Percentiles rank a stretch among this genome's conserved stretches.
Evolutionary conservation across 495 filamentous ascomycete genomes (phyloP).

Genomic region (Chaetomium fimeti): DNA sequence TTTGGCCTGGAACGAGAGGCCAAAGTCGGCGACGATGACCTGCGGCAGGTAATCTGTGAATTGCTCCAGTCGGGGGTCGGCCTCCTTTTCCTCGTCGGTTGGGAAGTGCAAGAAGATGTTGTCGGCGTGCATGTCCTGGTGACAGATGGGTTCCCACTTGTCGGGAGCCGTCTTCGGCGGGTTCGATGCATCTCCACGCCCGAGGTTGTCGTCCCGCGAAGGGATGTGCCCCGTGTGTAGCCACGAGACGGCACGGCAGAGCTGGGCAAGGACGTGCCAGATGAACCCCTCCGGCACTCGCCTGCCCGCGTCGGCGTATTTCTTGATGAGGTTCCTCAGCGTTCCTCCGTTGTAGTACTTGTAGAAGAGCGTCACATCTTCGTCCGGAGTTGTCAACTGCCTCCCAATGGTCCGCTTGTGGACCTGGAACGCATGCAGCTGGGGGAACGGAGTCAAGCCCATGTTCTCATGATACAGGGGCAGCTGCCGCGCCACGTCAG

Average conservation of each 20-base stretch:
- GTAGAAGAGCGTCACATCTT: constrained; percentile 15
- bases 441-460: not conserved
- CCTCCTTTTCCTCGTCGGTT: constrained; percentile 14
- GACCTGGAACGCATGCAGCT: constrained; percentile 19
- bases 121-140: constrained; percentile 2
- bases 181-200: no score
- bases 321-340: not conserved
- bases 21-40: constrained; percentile 17
- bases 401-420: not conserved
- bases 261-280: constrained; percentile 27
- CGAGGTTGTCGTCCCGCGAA: not conserved
- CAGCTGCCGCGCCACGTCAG: constrained; percentile 6
- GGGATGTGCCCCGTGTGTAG: constrained; percentile 19
- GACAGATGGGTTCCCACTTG: not conserved
- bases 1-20: not conserved
- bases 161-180: not conserved
- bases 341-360: constrained; percentile 29
- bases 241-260: constrained; percentile 14
- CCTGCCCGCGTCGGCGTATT: rapidly evolving
- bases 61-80: not conserved
- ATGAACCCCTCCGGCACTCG: constrained; percentile 26
- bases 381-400: no score
- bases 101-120: constrained; percentile 26
- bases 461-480: not conserved
- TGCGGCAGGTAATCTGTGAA: constrained; percentile 19